Evolutionary conservation across 2,329 filamentous ascomycete genomes (phyloP), one percentile per base, ranked within the genome.

Genomic region (Microsporum ferrugineum): DNA sequence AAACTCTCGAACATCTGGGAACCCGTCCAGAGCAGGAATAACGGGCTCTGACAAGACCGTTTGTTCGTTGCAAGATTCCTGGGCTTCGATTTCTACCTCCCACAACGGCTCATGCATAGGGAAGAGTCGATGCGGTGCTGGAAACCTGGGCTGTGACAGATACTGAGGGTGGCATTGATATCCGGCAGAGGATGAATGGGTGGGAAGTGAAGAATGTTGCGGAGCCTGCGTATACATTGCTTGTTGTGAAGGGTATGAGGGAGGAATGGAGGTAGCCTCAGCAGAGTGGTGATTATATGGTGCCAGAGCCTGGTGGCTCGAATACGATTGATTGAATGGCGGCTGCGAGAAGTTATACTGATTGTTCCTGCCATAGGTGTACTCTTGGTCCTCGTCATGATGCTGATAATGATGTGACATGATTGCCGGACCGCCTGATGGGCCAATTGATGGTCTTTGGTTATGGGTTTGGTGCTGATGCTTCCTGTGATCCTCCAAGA

Each of bases 1-100:
- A 63, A 79, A 79, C 47, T 76, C 76, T 43, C 72, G 70, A 17
- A 77, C 76, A 66, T 75, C 71, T 1, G 77, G 77, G 63, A 77
- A 79, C 0, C 77, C 77, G 49, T 76, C 73, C 7, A 77, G 61
- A 0, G 73, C 68, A 14, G 77, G 76, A 12, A 74, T 63, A 27
- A 78, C 71, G 17, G 76, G 73, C 63, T 79, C 76, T 17, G 77
- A 78, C 12, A 73, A 65, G 74, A 75, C 76, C 2, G 72, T 73
- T 17, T 69, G 67, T 63, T 76, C 73, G 62, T 78, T 77, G 41
- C 68, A 67, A 43, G 76, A 78, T 41, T 76, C 73, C 66, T 78
- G 76, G 61, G 69, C 72, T 66, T 78, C 76, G 39, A 77, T 75
- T 17, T 73, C 73, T 36, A 71, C 68, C 57, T 73, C 72, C 51